Base-by-base conservation (phyloP, 768 basidiomycete genomes). In the Kwoniella sp. region DNA sequence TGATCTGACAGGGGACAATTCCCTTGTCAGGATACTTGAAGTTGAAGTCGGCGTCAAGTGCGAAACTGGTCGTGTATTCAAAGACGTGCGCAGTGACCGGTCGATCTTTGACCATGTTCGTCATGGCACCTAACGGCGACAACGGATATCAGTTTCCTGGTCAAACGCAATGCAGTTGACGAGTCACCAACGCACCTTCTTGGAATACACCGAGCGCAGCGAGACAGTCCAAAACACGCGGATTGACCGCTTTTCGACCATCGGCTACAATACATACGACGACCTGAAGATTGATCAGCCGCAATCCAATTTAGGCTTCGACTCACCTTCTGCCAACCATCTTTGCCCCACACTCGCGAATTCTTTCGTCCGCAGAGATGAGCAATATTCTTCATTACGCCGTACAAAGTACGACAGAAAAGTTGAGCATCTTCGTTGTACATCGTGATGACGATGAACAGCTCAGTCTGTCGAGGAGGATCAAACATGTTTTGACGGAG, bases 361-460 rank as follows among this genome's bases (percentile, higher is more conserved):
- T 91, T 84, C 61, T 91, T 91, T 25, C 94, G 85, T 69, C 88
- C 91, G 76, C 91, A 92, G 63, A 97, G 79, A 80, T 95, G 91
- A 4, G 88, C 88, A 47, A 97, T 85, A 72, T 97, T 97, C 85
- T 91, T 93, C 81, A 96, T 92, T 8, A 97, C 92, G 52, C 94
- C 94, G 75, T 96, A 92, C 88, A 97, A 91, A 0, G 94, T 92
- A 30, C 93, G 82, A 53, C 79, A 77, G 82, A 96, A 96, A 3
- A 97, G 84, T 74, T 89, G 87, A 76, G 94, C 93, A 61, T 83
- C 89, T 79, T 94, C 94, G 79, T 96, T 96, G 79, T 90, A 96
- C 92, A 96, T 93, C n/a, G 94, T 97, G 74, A 97, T 91, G 65
- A 92, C 91, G 79, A 97, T 89, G 82, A 95, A 90, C 61, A 97